These are phyloP conservation scores for Sordariomycetes sp. DNA, from an alignment of 2,329 filamentous ascomycete species.

Conservation along the genomic window DNA sequence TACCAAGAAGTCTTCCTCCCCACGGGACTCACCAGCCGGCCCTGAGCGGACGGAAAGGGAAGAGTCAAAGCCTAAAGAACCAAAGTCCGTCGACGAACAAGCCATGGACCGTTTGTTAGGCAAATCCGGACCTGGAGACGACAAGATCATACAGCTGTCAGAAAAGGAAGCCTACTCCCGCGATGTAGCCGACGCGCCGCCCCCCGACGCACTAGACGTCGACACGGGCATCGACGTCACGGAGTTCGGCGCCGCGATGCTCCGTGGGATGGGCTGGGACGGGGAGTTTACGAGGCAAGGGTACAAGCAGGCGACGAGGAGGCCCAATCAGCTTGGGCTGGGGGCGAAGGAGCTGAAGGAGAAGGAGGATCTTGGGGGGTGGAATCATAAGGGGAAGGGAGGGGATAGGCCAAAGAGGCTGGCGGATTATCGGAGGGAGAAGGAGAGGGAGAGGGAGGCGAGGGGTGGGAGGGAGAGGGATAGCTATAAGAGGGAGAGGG, in stretches of 20 bases:
- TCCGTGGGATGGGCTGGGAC: constrained; percentile 95
- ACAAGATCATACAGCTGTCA: constrained; percentile 36
- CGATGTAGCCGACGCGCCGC: constrained; percentile 60
- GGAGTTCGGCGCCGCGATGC: constrained; percentile 80
- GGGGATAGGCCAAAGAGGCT: constrained; percentile 29
- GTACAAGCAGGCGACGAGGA: constrained; percentile 51
- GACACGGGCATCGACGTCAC: constrained; percentile 87
- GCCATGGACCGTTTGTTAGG: constrained; percentile 57
- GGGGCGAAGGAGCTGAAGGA: constrained; percentile 72
- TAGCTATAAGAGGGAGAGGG: constrained; percentile 23
- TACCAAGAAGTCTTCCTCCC: not conserved
- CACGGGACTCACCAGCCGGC: not conserved
- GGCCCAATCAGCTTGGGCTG: constrained; percentile 74
- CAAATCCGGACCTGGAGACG: constrained; percentile 24
- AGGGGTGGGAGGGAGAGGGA: constrained; percentile 21
- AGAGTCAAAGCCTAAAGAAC: constrained; percentile 5
- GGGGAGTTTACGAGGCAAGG: constrained; percentile 40
- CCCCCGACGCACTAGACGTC: constrained; percentile 64
- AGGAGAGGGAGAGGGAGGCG: constrained; percentile 4
- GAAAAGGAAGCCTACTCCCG: constrained; percentile 56
- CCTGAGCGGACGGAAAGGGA: constrained; percentile 4
- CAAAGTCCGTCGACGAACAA: constrained; percentile 26
- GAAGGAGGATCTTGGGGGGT: constrained; percentile 62
- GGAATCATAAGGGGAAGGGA: constrained; percentile 54
- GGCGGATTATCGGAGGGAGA: constrained; percentile 33